Base-by-base conservation (phyloP, 2,329 filamentous ascomycete genomes). In the Aspergillus sp. region DNA sequence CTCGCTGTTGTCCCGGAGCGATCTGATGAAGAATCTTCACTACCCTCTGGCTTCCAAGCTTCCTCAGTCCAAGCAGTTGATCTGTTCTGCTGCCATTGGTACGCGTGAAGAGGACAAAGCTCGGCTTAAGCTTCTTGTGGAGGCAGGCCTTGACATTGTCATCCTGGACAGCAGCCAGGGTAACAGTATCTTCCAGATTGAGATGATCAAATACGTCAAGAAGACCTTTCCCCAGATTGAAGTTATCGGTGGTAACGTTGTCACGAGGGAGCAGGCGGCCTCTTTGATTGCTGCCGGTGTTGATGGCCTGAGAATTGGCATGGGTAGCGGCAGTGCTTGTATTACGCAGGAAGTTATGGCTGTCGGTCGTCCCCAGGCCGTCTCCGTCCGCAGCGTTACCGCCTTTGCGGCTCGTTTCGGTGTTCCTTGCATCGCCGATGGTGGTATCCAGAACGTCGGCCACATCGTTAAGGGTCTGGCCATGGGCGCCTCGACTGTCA, bases 311-410 rank as follows among this genome's bases (percentile, higher is more conserved):
- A 88, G 93, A 67, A 98, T 98, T 65, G 93, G 93, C 67, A 98
- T 98, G 93, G 93, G 93, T 58, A 94, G 88, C 66, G 93, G 93
- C 64, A 94, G 88, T 64, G 93, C 93, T 64, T 98, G 93, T 73
- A 98, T 98, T 61, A 98, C 93, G 47, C 93, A 98, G 73, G 93
- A 98, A 74, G 94, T 98, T 65, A 98, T 98, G 93, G 93, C 93
- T 58, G 91, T 98, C 43, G 93, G 94, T 50, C 86, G 93, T 61
- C 93, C 93, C 48, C 93, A 98, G 73, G 93, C 94, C 38, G 88
- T 90, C 29, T 84, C 93, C 39, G 91, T 98, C 50, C 89, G 86
- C 76, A 87, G 84, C 58, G 93, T 98, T 60, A 84, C 87, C 62
- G 76, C 81, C 45, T 98, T 98, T 62, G 91, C 93, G 44, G 86